phyloP scores from a whole-genome alignment of 129 eudicot genomes.

The carrot (Daucus carota) region DH1_v3.0 NC_030383.2:8880501-8881000 shows the following conservation, averaged over 20 bases:
- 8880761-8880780: conserved; percentile 94
- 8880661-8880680: conserved; percentile 82
- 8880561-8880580: conserved; percentile 93
- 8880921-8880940: conserved; percentile 33
- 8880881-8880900: conserved; percentile 27
- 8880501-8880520: conserved; percentile 77
- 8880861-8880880: conserved; percentile 56
- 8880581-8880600: conserved; percentile 98
- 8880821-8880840: conserved; percentile 82
- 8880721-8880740: conserved; percentile 80
- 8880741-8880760: conserved; percentile 82
- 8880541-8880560: conserved; percentile 84
- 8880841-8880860: conserved; percentile 90
- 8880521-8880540: conserved; percentile 81
- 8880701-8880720: conserved; percentile 96
- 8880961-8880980: neutral
- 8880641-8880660: conserved; percentile 75
- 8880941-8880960: conserved; percentile 15
- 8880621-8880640: conserved; percentile 98
- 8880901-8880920: conserved; percentile 24
- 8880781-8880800: conserved; percentile 84
- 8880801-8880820: conserved; percentile 71
- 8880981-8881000: too few relatives aligned
- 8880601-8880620: conserved; percentile 79
- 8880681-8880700: conserved; percentile 94